These are phyloP conservation scores for Cadophora malorum DNA, from an alignment of 2,329 filamentous ascomycete genomes.

Conservation along the genomic window DNA sequence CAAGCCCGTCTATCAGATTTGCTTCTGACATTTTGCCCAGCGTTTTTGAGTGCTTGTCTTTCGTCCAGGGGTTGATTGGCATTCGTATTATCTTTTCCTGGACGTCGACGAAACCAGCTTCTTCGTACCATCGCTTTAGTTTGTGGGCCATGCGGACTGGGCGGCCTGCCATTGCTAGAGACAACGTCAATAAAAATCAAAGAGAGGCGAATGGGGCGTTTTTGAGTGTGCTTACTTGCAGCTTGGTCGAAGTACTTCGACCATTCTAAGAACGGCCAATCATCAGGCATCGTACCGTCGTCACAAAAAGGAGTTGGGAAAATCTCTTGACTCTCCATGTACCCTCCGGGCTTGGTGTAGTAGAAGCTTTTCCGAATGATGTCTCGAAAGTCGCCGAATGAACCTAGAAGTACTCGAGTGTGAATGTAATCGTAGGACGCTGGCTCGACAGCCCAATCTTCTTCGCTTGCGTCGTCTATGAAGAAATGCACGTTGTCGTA, in stretches of 20 bases:
- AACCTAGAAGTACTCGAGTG: slow-evolving; percentile 48
- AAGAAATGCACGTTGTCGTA: slow-evolving; percentile 78
- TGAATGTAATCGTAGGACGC: slow-evolving; percentile 65
- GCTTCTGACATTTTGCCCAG: slow-evolving; percentile 40
- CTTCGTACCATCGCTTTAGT: slow-evolving; percentile 42
- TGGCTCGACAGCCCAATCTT: slow-evolving; percentile 53
- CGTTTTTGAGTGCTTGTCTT: slow-evolving; percentile 42
- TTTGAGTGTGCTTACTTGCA: slow-evolving; percentile 21
- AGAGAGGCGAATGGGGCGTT: not conserved
- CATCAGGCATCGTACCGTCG: slow-evolving; percentile 48
- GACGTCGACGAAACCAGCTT: slow-evolving; percentile 62
- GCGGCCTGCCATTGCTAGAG: slow-evolving; percentile 30
- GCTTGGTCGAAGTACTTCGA: slow-evolving; percentile 33
- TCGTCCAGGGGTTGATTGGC: slow-evolving; percentile 61
- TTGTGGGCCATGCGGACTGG: slow-evolving; percentile 38
- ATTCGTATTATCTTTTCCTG: slow-evolving; percentile 59
- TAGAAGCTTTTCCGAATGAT: slow-evolving; percentile 35
- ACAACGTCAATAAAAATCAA: not conserved
- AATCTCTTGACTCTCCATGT: slow-evolving; percentile 55
- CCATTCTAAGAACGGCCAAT: slow-evolving; percentile 41
- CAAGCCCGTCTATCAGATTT: slow-evolving; percentile 40
- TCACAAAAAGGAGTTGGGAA: slow-evolving; percentile 50
- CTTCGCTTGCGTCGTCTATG: slow-evolving; percentile 51
- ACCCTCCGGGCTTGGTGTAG: slow-evolving; percentile 54
- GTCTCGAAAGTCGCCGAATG: slow-evolving; percentile 37